A percentile compares a stretch with the other conserved stretches of the same genome.
These are phyloP conservation scores for Alloteropsis semialata DNA, from an alignment of 176 grass and related monocot species.

Conservation along the genomic window DNA sequence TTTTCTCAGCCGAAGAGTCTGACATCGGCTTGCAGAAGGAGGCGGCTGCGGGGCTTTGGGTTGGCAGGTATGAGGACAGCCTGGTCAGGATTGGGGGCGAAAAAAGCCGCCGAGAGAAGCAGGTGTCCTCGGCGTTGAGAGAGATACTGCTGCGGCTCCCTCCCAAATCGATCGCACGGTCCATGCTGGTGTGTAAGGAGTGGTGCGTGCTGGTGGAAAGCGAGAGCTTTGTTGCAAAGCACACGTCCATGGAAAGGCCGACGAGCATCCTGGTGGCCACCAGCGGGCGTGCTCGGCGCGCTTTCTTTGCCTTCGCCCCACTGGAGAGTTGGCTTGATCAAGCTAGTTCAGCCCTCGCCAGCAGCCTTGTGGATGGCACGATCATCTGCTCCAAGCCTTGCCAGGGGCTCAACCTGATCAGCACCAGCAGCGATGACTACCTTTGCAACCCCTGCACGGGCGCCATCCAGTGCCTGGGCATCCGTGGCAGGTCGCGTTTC, in stretches of 20 bases:
- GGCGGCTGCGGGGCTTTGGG: not conserved
- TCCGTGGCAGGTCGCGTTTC: not conserved
- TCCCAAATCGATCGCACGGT: not conserved
- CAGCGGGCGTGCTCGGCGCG: not conserved
- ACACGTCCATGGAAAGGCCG: not conserved
- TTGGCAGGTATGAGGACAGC: constrained; percentile 11
- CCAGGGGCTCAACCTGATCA: constrained; percentile 23
- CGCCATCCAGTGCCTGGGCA: not conserved
- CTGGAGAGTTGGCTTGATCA: not conserved
- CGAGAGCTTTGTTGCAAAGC: not conserved
- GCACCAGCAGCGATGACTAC: constrained; percentile 10
- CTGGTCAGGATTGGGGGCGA: not conserved
- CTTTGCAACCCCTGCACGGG: constrained; percentile 12
- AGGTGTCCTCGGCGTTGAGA: not conserved
- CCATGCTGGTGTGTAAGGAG: not conserved
- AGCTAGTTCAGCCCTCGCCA: not conserved
- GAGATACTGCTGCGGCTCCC: constrained; percentile 12
- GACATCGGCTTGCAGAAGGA: not conserved
- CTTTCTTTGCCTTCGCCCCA: not conserved
- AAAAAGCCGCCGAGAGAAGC: too few relatives aligned
- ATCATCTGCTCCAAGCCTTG: constrained; percentile 24
- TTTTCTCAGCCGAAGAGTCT: not conserved
- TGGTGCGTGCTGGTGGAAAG: constrained; percentile 13
- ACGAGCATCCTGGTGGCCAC: not conserved
- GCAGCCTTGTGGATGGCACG: not conserved